Percentiles rank a stretch among this genome's conserved stretches.
These are phyloP conservation scores for Eucalyptus sp. DNA, from an alignment of 345 rosid species.

Conservation along the genomic window DNA sequence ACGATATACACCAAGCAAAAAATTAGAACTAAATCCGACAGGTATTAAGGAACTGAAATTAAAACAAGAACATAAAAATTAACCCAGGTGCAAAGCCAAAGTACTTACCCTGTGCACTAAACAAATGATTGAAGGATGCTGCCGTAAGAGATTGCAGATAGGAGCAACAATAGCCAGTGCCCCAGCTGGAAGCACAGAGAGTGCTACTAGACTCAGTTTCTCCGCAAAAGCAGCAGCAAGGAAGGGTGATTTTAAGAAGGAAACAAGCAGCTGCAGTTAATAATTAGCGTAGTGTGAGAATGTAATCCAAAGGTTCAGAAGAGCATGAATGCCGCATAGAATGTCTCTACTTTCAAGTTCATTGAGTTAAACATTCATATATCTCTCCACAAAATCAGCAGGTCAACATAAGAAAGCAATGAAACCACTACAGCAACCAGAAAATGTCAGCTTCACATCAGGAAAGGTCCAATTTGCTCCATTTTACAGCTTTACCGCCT, in stretches of 20 bases:
- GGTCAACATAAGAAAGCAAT: neutral
- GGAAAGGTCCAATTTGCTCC: too few species aligned
- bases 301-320: neutral
- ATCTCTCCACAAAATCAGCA: neutral
- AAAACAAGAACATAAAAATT: neutral
- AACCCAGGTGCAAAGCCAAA: neutral
- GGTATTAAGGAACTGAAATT: neutral
- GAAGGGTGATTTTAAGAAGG: slow-evolving; percentile 75
- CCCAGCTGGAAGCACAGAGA: slow-evolving; percentile 71
- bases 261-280: slow-evolving; percentile 65
- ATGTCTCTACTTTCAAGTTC: neutral
- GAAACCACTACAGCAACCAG: neutral
- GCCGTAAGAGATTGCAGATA: rapidly evolving
- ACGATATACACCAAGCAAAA: neutral
- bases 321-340: neutral
- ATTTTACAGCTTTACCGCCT: neutral
- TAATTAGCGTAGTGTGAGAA: neutral
- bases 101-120: slow-evolving; percentile 59
- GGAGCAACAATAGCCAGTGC: neutral
- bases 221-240: slow-evolving; percentile 91
- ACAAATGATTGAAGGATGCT: slow-evolving; percentile 81
- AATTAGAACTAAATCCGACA: neutral
- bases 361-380: neutral
- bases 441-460: neutral
- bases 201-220: slow-evolving; percentile 67